A percentile compares a stretch with the other conserved stretches of the same genome.
These are phyloP conservation scores for Starmera caribaea DNA, from an alignment of 805 yeast species.

Conservation along the genomic window DNA sequence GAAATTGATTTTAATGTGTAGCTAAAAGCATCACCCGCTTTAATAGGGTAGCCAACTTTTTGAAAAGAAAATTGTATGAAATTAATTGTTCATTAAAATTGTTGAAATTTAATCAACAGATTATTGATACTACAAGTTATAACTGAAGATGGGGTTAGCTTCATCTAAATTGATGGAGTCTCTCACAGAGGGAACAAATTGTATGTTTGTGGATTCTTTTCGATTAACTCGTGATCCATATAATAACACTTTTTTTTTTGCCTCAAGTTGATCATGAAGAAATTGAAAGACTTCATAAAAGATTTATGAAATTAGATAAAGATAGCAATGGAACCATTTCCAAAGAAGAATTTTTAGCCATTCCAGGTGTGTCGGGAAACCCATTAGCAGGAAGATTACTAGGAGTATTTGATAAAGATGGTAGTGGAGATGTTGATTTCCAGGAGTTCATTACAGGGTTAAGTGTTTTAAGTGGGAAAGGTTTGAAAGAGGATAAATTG, in stretches of 20 bases:
- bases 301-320: conserved; percentile 91
- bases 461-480: conserved; percentile 80
- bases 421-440: conserved; percentile 89
- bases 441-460: conserved; percentile 86
- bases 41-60: too few species aligned
- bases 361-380: conserved; percentile 86
- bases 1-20: too few species aligned
- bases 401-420: conserved; percentile 91
- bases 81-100: too few species aligned
- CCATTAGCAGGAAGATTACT: conserved; percentile 86
- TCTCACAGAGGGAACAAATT: conserved; percentile 73
- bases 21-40: too few species aligned
- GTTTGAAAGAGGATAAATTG: conserved; percentile 72
- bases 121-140: not conserved
- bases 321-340: conserved; percentile 92
- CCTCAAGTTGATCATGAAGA: conserved; percentile 70
- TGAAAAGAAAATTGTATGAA: too few species aligned
- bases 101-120: too few species aligned
- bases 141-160: conserved; percentile 40
- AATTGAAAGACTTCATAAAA: conserved; percentile 78
- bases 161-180: conserved; percentile 56
- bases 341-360: conserved; percentile 78
- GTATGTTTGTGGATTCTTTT: conserved; percentile 25
- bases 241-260: conserved; percentile 5
- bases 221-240: not conserved